phyloP scores from a whole-genome alignment of 768 basidiomycete genomes.

The Asterophora parasitica region DNA sequence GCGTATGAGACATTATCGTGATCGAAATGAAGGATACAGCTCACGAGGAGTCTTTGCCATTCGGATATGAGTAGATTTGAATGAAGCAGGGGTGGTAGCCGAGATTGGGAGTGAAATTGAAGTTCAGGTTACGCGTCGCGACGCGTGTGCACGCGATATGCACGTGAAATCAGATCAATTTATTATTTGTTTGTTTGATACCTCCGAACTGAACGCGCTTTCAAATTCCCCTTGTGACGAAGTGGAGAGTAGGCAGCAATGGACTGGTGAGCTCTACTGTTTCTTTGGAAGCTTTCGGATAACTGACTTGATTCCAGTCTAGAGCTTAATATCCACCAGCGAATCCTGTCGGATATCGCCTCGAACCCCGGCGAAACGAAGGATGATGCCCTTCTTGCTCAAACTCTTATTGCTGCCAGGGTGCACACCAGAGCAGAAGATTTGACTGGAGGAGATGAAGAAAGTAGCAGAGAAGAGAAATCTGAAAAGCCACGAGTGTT shows the following conservation, averaged over 20 bases:
- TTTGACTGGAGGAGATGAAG: constrained; percentile 23
- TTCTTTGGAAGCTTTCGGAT: not conserved
- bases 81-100: not conserved
- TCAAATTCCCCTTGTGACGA: not conserved
- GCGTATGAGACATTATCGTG: no score
- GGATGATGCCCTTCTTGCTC: constrained; percentile 43
- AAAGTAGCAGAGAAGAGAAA: constrained; percentile 23
- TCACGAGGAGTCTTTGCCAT: constrained; percentile 26
- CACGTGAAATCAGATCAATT: no score
- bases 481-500: constrained; percentile 34
- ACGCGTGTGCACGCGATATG: not conserved
- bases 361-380: constrained; percentile 44
- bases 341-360: constrained; percentile 72
- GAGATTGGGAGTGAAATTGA: no score
- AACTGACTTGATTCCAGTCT: constrained; percentile 39
- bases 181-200: no score
- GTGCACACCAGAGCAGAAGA: constrained; percentile 40
- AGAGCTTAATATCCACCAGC: constrained; percentile 74
- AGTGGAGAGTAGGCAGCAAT: constrained; percentile 20
- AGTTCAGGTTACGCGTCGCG: not conserved
- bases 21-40: not conserved
- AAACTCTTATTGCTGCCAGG: constrained; percentile 57
- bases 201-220: no score
- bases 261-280: constrained; percentile 41
- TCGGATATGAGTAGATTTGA: not conserved